Percentiles rank a stretch among this genome's conserved stretches.
Conservation (phyloP, 345 rosid species). For the Anastatica hierochuntica region DNA sequence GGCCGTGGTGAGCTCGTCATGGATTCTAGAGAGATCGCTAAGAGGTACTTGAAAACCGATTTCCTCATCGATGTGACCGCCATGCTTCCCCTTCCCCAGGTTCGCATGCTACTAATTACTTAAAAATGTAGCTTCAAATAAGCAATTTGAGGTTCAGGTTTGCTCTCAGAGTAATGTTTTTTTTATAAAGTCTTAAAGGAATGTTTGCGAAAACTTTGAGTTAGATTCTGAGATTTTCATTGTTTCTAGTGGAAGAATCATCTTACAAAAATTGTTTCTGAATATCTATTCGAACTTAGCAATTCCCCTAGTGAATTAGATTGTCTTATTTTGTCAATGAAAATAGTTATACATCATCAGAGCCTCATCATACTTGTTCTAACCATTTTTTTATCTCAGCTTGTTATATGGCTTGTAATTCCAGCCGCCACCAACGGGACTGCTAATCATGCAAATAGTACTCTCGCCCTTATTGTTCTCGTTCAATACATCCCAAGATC, state of each 20-base stretch:
- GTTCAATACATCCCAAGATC: conserved; percentile 71
- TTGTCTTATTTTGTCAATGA: neutral
- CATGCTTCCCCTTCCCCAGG: conserved; percentile 79
- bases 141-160: neutral
- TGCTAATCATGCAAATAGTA: conserved; percentile 54
- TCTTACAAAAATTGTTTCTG: neutral
- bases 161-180: neutral
- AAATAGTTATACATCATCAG: neutral
- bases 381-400: conserved; percentile 29
- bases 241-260: neutral
- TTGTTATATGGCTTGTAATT: conserved; percentile 57
- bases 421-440: conserved; percentile 42
- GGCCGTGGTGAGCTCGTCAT: conserved; percentile 88
- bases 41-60: conserved; percentile 55
- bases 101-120: neutral
- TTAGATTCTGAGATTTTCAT: neutral
- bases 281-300: neutral
- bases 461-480: conserved; percentile 59
- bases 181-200: too few relatives aligned
- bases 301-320: too few relatives aligned
- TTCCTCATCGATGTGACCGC: conserved; percentile 72
- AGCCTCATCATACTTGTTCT: conserved; percentile 13
- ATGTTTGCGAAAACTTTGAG: neutral
- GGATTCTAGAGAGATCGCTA: conserved; percentile 65
- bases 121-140: neutral